Percentiles rank a stretch among this genome's conserved stretches.
These are phyloP conservation scores for Danielia oregonensis DNA, from an alignment of 805 yeast species.

Conservation along the genomic window DNA sequence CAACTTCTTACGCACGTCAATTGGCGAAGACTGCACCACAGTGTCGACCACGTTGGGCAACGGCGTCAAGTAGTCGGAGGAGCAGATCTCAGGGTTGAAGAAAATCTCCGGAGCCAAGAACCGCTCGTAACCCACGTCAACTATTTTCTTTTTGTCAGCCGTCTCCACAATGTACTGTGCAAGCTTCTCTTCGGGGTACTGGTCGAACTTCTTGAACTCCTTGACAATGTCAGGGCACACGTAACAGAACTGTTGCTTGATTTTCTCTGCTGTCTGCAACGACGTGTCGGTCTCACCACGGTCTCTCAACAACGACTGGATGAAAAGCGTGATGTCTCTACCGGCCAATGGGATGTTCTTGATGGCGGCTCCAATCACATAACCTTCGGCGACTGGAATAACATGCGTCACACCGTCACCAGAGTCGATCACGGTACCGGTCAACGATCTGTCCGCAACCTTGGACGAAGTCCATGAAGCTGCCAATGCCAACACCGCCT, in stretches of 20 bases:
- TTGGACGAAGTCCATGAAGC: constrained; percentile 98
- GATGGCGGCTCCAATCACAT: constrained; percentile 95
- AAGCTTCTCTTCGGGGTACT: constrained; percentile 82
- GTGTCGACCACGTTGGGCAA: constrained; percentile 94
- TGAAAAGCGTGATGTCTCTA: constrained; percentile 91
- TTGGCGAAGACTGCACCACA: constrained; percentile 92
- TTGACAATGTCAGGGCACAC: constrained; percentile 97
- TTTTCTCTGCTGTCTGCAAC: constrained; percentile 91
- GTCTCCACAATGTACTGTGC: constrained; percentile 89
- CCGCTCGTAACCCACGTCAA: constrained; percentile 96
- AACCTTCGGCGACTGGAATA: constrained; percentile 98
- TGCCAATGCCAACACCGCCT: constrained; percentile 96
- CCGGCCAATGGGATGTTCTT: constrained; percentile 98
- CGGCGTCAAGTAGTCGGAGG: constrained; percentile 93
- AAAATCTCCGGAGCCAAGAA: constrained; percentile 99
- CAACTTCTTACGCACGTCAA: constrained; percentile 95
- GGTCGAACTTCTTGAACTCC: constrained; percentile 92
- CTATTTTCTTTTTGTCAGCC: constrained; percentile 59
- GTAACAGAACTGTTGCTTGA: constrained; percentile 94
- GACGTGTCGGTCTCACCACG: constrained; percentile 95
- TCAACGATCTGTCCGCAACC: constrained; percentile 89
- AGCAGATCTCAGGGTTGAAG: constrained; percentile 96
- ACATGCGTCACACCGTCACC: constrained; percentile 99
- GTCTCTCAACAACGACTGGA: constrained; percentile 90
- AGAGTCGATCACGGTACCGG: constrained; percentile 97